Evolutionary conservation across 768 basidiomycete species (phyloP).

Genomic region (Clavaria fumosa): DNA sequence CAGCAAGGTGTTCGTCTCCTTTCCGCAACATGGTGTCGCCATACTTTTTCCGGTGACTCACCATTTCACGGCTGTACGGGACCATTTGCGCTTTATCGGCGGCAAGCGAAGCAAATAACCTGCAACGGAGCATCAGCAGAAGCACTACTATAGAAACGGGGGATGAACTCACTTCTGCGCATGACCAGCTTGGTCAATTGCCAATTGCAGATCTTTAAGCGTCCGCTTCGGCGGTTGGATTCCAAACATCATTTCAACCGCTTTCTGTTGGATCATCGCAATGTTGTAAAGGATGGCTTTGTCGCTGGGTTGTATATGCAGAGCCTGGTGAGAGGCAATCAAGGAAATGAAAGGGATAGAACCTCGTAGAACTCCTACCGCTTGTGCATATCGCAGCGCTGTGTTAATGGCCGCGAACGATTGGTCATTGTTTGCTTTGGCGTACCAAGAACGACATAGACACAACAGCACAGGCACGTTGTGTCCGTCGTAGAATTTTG

Average conservation of each 20-base stretch:
- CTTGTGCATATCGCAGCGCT: constrained; percentile 74
- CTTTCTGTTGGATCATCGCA: constrained; percentile 96
- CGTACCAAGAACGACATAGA: constrained; percentile 86
- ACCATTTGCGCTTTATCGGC: constrained; percentile 50
- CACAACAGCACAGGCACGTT: constrained; percentile 69
- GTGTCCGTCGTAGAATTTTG: constrained; percentile 57
- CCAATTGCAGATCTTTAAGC: constrained; percentile 61
- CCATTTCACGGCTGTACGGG: constrained; percentile 77
- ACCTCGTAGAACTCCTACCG: constrained; percentile 27
- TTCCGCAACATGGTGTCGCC: constrained; percentile 75
- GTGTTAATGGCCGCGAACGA: constrained; percentile 67
- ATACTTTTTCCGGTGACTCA: constrained; percentile 81
- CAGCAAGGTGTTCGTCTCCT: constrained; percentile 61
- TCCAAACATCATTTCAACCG: constrained; percentile 75
- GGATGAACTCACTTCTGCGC: constrained; percentile 58
- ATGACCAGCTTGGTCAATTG: constrained; percentile 66
- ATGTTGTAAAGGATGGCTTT: constrained; percentile 90
- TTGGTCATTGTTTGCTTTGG: constrained; percentile 84
- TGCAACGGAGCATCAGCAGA: constrained; percentile 17
- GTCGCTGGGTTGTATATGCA: constrained; percentile 73
- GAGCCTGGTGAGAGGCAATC: constrained; percentile 36
- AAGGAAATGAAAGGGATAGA: background rate
- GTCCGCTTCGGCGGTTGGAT: constrained; percentile 63
- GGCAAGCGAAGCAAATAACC: constrained; percentile 74
- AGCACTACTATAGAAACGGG: background rate